Base-by-base conservation (phyloP, 345 rosid genomes). In the Dipteronia sinensis region DNA sequence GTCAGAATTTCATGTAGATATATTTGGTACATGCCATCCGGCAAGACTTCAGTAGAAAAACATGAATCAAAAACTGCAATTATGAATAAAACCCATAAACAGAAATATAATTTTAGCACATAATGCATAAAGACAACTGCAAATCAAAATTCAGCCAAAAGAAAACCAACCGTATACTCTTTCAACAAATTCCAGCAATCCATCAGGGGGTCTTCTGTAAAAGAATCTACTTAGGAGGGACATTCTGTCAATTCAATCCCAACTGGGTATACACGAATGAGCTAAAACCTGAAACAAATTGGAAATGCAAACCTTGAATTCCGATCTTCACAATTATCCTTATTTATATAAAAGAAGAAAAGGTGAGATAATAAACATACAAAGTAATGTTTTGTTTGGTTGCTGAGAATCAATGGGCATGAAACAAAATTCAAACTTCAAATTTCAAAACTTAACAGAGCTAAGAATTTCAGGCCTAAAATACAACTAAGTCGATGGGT, bases 141-240 rank as follows among this genome's bases (percentile, higher is more conserved):
- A 61, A 61, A 4, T 15, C 1, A 68, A 61, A 73, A 17, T 34
- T 15, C 55, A 44, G 10, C 11, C 16, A 66, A 67, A 80, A 59
- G 53, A 27, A 59, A 70, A 6, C 27, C 77, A 87, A 96, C 99
- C 99, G 49, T 93, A 96, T 80, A 94, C 97, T 88, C 99, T 90
- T 29, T 96, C 99, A 63, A 92, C 94, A 79, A 96, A 89, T 78
- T 93, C 98, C 82, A 96, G 97, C 85, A 96, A 85, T 1, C 99
- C 99, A 88, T 96, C 97, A 12, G 98, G 98, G 20, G 99, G 99
- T 80, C 99, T 87, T 83, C 78, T 89, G 88, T 91, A 90, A 72
- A 96, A 96, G 73, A 96, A 96, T 73, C 97, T 87, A 87, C 99
- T 91, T 29, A 96, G 84, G 9, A 94, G 92, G 23, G 97, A 90